Evolutionary conservation across 2,329 filamentous ascomycete genomes (phyloP), one percentile per base, ranked within the genome.

Genomic region (Aspergillus proliferans): DNA sequence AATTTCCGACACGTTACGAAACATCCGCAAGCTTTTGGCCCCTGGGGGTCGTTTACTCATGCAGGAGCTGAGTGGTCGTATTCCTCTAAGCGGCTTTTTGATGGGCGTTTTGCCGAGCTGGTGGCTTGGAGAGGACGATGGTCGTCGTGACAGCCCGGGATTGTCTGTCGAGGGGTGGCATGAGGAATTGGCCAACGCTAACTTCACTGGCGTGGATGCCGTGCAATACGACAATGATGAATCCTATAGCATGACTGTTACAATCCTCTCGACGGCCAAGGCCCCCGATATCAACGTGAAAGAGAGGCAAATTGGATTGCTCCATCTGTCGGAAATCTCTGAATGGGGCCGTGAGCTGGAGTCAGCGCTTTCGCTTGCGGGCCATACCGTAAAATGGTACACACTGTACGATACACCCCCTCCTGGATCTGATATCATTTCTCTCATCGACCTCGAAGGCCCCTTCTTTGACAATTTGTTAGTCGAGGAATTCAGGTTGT

Each of bases 41-140:
- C 48, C 51, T 0, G 65, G 68, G 28, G 67, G 64, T 1, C 57
- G 66, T 6, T 45, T 69, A 3, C 51, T 66, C 49, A 54, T 69
- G 55, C 46, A 67, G 2, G 67, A 70, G 46, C 65, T 67, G 55
- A 68, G 61, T 2, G 43, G 51, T 7, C 54, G 54, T 4, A 45
- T 66, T 4, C 57, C 54, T 43, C 65, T 58, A 26, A 55, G 68
- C 15, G 66, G 69, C 46, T 43, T 69, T 3, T 55, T 68, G 1
- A 68, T 67, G 44, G 68, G 68, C 1, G 47, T 66, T 5, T 57
- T 70, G 12, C 65, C 66, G 18, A 68, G 68, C 4, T 71, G 68
- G 68, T 70, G 68, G 68, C 52, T 68, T 3, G 69, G 68, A 24
- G 62, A 68, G n/a, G 45, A 2, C 30, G 67, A 71, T 45, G 67